Base-by-base conservation (phyloP, 2,329 filamentous ascomycete genomes). In the Geosmithia putterillii region DNA sequence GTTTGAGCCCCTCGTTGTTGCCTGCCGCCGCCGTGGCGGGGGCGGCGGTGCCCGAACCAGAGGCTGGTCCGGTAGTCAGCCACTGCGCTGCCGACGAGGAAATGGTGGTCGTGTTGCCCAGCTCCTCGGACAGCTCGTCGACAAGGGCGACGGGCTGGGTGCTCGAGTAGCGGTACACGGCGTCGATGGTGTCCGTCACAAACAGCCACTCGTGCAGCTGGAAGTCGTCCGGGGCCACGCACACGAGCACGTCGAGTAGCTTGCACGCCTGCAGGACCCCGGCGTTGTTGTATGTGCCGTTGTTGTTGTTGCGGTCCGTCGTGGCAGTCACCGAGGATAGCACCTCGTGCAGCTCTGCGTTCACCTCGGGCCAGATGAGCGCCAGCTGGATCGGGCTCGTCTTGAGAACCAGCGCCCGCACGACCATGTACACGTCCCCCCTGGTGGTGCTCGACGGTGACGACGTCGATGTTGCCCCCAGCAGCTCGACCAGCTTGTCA, bases 191-290 rank as follows among this genome's bases (percentile, higher is more conserved):
- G 61, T 98, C 92, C 2, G 88, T 94, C 44, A 98, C 81, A 60
- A 95, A 98, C 4, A 96, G 76, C 92, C 92, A 98, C 66, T 95
- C 87, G 54, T 94, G 83, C n/a, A 96, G 75, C 61, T 96, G 92
- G 63, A 96, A 98, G 59, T 98, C 92, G 52, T 98, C 92, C 0
- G 89, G 90, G 4, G 85, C 83, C 7, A 89, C 71, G 38, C 87
- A 81, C 14, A 96, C 74, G n/a, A 98, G 70, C 18, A 88, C 70
- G 55, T 98, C 92, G 3, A 98, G 73, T 3, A 98, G 73, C 58
- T 96, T 98, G 65, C 89, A 95, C 1, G 88, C 89, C 59, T 98
- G 90, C 3, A 98, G 66, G 15, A 95, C 68, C 2, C 84, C 80
- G 2, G 78, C 66, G 50, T 86, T 83, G 55, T 77, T 86, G 62